A percentile compares a stretch with the other conserved stretches of the same genome.
Evolutionary conservation across 345 rosid genomes (phyloP).

Genomic region (Anastatica hierochuntica): DNA sequence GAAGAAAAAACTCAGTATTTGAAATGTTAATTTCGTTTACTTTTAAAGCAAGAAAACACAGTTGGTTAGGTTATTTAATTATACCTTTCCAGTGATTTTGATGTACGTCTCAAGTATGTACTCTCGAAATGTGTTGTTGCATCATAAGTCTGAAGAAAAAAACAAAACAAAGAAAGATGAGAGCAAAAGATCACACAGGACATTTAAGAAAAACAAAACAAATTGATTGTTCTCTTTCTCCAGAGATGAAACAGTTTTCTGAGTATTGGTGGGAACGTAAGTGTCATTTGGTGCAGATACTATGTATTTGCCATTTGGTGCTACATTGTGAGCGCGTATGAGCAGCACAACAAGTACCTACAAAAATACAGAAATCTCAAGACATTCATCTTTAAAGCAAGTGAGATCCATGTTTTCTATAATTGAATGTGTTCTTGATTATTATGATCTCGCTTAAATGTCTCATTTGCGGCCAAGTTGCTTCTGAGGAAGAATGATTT

Average conservation of each 20-base stretch:
- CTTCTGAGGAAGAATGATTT: conserved; percentile 91
- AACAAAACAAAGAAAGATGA: neutral
- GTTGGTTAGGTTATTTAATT: neutral
- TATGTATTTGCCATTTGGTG: conserved; percentile 90
- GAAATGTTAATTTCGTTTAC: neutral
- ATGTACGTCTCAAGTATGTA: conserved; percentile 63
- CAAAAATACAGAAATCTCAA: neutral
- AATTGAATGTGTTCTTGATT: neutral
- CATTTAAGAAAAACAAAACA: neutral
- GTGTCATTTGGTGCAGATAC: conserved; percentile 73
- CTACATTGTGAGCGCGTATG: conserved; percentile 89
- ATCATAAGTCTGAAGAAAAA: conserved; percentile 56
- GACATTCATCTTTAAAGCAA: too few species aligned
- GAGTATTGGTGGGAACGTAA: conserved; percentile 68
- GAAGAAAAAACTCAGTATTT: neutral
- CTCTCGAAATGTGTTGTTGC: conserved; percentile 86
- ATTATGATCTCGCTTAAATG: conserved; percentile 38
- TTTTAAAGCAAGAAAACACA: conserved; percentile 12
- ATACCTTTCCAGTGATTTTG: conserved; percentile 86
- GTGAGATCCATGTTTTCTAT: neutral
- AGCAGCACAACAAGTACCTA: conserved; percentile 77
- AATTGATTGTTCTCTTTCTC: conserved; percentile 25
- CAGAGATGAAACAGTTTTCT: conserved; percentile 90
- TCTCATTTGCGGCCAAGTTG: conserved; percentile 92
- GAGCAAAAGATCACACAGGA: too few species aligned